phyloP scores from a whole-genome alignment of 371 early-diverging fungal genomes.

The Mycotypha africana region DNA sequence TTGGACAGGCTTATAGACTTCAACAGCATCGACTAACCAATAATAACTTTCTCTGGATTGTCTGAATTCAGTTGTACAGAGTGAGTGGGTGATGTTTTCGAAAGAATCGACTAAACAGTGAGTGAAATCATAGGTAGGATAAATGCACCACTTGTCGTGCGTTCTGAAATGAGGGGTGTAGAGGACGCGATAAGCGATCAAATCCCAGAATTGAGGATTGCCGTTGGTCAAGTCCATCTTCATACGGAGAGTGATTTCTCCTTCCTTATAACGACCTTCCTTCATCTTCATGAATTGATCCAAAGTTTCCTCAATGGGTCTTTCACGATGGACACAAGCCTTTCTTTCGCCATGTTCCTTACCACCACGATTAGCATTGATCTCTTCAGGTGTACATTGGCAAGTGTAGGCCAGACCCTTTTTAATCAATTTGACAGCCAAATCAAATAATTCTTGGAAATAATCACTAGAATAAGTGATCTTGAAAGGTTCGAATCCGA shows the following conservation, averaged over 20 bases:
- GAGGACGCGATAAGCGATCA: slow-evolving; percentile 96
- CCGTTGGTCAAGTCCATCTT: slow-evolving; percentile 97
- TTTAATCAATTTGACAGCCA: slow-evolving; percentile 89
- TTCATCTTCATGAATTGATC: slow-evolving; percentile 97
- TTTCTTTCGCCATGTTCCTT: slow-evolving; percentile 81
- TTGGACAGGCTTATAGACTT: slow-evolving; percentile 99
- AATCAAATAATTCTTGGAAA: slow-evolving; percentile 91
- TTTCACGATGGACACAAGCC: slow-evolving; percentile 91
- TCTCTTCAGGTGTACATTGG: slow-evolving; percentile 94
- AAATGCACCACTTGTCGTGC: slow-evolving; percentile 93
- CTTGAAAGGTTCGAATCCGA: slow-evolving; percentile 94
- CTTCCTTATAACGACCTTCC: slow-evolving; percentile 92
- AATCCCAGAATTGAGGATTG: slow-evolving; percentile 99
- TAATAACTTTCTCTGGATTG: slow-evolving; percentile 97
- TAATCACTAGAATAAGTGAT: slow-evolving; percentile 98
- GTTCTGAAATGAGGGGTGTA: slow-evolving; percentile 93
- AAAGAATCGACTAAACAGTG: slow-evolving; percentile 99
- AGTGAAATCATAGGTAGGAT: slow-evolving; percentile 99
- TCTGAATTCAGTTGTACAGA: slow-evolving; percentile 98
- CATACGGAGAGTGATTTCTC: slow-evolving; percentile 95
- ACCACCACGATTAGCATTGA: slow-evolving; percentile 89
- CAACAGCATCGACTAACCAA: slow-evolving; percentile 98
- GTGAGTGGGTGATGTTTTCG: slow-evolving; percentile 99
- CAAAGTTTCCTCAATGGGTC: slow-evolving; percentile 91
- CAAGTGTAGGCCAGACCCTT: slow-evolving; percentile 97